Conservation (phyloP, 2,329 filamentous ascomycete genomes). For the Lachnellula hyalina region DNA sequence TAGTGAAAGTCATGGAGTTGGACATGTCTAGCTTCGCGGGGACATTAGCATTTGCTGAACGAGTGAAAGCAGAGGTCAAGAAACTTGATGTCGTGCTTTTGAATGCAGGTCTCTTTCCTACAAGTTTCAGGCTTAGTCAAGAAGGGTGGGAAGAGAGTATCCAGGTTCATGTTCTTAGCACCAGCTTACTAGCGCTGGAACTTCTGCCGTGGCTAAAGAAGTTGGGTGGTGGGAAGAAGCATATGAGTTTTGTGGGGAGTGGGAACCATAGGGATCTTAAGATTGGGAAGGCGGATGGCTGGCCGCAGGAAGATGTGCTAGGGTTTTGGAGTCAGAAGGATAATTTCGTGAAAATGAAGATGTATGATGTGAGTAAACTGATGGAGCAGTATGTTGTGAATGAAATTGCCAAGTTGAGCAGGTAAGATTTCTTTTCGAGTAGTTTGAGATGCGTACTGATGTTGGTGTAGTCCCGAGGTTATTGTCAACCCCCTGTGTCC, state of each 20-base stretch:
- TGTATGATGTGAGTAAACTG: slow-evolving; percentile 25
- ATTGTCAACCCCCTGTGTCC: slow-evolving; percentile 25
- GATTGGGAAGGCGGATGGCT: slow-evolving; percentile 7
- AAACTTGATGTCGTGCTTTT: slow-evolving; percentile 27
- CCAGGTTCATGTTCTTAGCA: slow-evolving; percentile 55
- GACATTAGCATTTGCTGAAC: slow-evolving; percentile 21
- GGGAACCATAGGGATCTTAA: slow-evolving; percentile 14
- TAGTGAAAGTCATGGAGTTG: slow-evolving; percentile 21
- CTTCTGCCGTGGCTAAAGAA: slow-evolving; percentile 43
- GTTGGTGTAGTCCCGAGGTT: slow-evolving; percentile 11
- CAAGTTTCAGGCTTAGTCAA: slow-evolving; percentile 10
- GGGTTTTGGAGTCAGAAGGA: slow-evolving; percentile 17
- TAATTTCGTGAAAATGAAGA: slow-evolving; percentile 13
- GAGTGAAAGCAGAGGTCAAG: slow-evolving; percentile 18
- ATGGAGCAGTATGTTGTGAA: slow-evolving; percentile 23
- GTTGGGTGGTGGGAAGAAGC: slow-evolving; percentile 28
- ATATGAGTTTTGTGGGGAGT: slow-evolving; percentile 24
- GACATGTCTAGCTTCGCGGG: slow-evolving; percentile 25
- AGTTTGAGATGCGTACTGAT: neutral
- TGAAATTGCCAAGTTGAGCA: slow-evolving; percentile 24
- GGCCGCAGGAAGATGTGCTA: slow-evolving; percentile 21
- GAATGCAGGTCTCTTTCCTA: slow-evolving; percentile 28
- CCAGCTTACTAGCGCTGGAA: slow-evolving; percentile 46
- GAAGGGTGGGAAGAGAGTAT: slow-evolving; percentile 48
- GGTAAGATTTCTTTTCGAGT: slow-evolving; percentile 5